Base-by-base conservation (phyloP, 768 basidiomycete genomes). In the Phallus indusiatus region DNA sequence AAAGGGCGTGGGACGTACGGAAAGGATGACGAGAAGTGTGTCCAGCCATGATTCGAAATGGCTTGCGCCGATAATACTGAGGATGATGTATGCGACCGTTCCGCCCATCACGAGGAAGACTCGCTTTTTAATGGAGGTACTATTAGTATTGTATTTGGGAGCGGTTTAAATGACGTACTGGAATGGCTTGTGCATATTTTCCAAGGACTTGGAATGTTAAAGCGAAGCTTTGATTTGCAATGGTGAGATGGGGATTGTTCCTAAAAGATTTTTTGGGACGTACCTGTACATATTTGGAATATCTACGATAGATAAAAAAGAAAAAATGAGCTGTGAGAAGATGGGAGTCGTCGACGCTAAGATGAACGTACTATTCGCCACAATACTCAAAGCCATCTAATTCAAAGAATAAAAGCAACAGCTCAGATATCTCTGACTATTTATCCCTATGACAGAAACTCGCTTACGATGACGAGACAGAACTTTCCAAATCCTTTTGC, bases 61-160 rank as follows among this genome's bases (percentile, higher is more conserved):
- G 59, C 69, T 70, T 60, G 76, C 75, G 37, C 78, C 79, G 53
- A 75, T 75, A 64, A 78, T 75, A 62, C 75, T 75, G 34, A 77
- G 72, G 52, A 74, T 70, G 59, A 78, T 74, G 73, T 59, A 59
- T 11, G 52, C 67, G 20, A 71, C 73, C 21, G 76, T 76, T 54
- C 72, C 71, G 54, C 73, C 66, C 62, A 74, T 60, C 10, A 71
- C 70, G 66, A 72, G 70, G 57, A 72, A 62, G 59, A 73, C 68
- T 3, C 73, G 67, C 59, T 54, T 12, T 4, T 62, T 61, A 51
- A 63, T 49, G 34, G 11, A 9, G 22, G 21, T 54, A 22, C 12
- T 17, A 16, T 35, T 42, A 21, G 46, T 11, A 24, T 21, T 24
- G 17, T 16, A 51, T 14, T n/a, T 50, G 22, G 33, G 34, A 18